Conservation (phyloP, 2,329 filamentous ascomycete species). For the Aspergillus proliferans region DNA sequence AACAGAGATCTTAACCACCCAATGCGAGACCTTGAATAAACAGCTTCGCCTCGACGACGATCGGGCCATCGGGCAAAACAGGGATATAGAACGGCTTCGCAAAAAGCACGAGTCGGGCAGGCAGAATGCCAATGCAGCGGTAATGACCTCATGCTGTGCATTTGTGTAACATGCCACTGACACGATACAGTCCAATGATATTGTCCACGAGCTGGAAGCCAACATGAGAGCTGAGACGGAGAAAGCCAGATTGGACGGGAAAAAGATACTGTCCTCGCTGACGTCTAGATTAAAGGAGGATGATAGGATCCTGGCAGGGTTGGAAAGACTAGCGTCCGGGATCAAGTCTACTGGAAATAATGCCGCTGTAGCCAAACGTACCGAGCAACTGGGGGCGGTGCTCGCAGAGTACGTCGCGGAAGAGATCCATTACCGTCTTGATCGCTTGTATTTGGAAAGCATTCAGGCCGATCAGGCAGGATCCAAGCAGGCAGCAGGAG, state of each 20-base stretch:
- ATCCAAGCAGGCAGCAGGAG: not conserved
- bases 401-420: slow-evolving; percentile 30
- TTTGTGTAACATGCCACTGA: slow-evolving; percentile 7
- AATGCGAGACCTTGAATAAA: slow-evolving; percentile 26
- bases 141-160: slow-evolving; percentile 12
- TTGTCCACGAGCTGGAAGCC: slow-evolving; percentile 27
- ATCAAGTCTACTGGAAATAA: slow-evolving; percentile 25
- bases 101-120: slow-evolving; percentile 31
- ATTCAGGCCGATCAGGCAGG: slow-evolving; percentile 8
- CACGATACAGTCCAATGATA: slow-evolving; percentile 27
- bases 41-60: slow-evolving; percentile 18
- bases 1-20: slow-evolving; percentile 23
- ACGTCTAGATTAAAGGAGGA: slow-evolving; percentile 32
- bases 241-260: slow-evolving; percentile 24
- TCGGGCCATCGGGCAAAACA: slow-evolving; percentile 16
- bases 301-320: slow-evolving; percentile 24
- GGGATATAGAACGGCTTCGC: slow-evolving; percentile 24
- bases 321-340: slow-evolving; percentile 25
- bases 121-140: slow-evolving; percentile 28
- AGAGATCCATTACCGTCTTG: slow-evolving; percentile 34
- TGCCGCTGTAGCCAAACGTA: slow-evolving; percentile 21
- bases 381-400: slow-evolving; percentile 20
- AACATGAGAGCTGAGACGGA: slow-evolving; percentile 26
- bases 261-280: slow-evolving; percentile 26
- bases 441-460: slow-evolving; percentile 34